phyloP scores from a whole-genome alignment of 2,329 filamentous ascomycete genomes.

The Phaeosphaeria sp. region DNA sequence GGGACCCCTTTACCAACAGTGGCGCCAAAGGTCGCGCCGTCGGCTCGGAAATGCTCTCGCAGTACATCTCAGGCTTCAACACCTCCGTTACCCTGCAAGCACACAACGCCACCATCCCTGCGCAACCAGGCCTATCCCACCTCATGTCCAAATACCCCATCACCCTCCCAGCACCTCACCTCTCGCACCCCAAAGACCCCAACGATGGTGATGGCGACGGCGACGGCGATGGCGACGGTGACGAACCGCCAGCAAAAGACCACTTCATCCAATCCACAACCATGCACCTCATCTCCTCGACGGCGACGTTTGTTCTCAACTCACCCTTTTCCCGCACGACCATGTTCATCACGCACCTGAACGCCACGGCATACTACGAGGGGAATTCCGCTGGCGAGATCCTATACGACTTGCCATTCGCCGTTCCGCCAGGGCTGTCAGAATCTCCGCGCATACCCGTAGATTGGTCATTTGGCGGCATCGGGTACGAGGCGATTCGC shows the following conservation, averaged over 20 bases:
- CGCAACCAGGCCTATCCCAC: constrained; percentile 72
- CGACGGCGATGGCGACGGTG: constrained; percentile 47
- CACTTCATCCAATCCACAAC: constrained; percentile 86
- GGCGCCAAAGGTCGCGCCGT: constrained; percentile 67
- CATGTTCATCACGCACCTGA: constrained; percentile 77
- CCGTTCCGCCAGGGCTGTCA: constrained; percentile 75
- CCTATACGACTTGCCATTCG: constrained; percentile 74
- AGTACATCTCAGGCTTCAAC: constrained; percentile 88
- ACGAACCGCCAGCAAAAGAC: constrained; percentile 50
- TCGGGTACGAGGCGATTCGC: constrained; percentile 82
- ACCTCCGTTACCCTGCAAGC: constrained; percentile 77
- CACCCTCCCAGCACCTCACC: constrained; percentile 72
- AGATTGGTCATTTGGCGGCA: constrained; percentile 74
- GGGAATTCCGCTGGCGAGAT: constrained; percentile 81
- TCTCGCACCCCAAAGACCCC: constrained; percentile 62
- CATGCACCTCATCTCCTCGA: constrained; percentile 84
- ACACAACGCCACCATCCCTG: constrained; percentile 75
- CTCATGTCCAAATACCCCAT: constrained; percentile 75
- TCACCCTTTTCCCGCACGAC: constrained; percentile 79
- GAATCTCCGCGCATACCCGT: constrained; percentile 81
- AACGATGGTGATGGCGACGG: constrained; percentile 44
- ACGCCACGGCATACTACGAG: constrained; percentile 87
- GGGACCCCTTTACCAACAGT: constrained; percentile 71
- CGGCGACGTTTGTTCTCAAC: constrained; percentile 80
- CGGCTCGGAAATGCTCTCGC: constrained; percentile 77